Base-by-base conservation (phyloP, 331 rosid species). In the Phaseolus coccineus region DNA sequence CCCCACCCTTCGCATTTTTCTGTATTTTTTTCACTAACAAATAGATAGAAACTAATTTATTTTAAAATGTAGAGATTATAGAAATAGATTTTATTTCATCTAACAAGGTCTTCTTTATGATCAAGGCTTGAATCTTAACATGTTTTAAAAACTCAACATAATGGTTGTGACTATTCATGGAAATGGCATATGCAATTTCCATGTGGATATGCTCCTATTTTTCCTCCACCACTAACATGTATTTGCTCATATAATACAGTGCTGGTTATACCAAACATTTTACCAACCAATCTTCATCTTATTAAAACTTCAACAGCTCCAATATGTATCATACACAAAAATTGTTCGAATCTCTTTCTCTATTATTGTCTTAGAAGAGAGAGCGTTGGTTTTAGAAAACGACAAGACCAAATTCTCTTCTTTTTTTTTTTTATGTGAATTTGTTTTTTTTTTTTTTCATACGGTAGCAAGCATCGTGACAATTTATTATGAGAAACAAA, bases 201-300 rank as follows among this genome's bases (percentile, higher is more conserved):
- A 86, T 81, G 84, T 82, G 84, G 84, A 56, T 19, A 19, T 58
- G 33, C 67, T 66, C 80, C 84, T 47, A 39, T 56, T 68, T 51
- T 69, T 50, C 69, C 76, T 80, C 69, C 61, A 27, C 67, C 50
- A n/a, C 0, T 28, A 51, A 40, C 65, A 55, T 80, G 69, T 51
- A 10, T 73, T 19, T 73, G 4, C 50, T 33, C 27, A 2, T 56
- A 69, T 69, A 68, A 55, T 69, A 47, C 3, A 71, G n/a, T 58
- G 64, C 71, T 59, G 8, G 15, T 63, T 53, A 48, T 72, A 51
- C 78, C 73, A 46, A 64, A 62, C 78, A 69, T 61, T 69, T 71
- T 35, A 25, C 67, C 72, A 46, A 66, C 33, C 19, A 47, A 69
- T 69, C 35, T 19, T 33, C 46, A 48, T 35, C 50, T 35, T 35